Evolutionary conservation across 148 eudicot genomes (phyloP).

Genomic region (Vaccinium vitisidaea): DNA sequence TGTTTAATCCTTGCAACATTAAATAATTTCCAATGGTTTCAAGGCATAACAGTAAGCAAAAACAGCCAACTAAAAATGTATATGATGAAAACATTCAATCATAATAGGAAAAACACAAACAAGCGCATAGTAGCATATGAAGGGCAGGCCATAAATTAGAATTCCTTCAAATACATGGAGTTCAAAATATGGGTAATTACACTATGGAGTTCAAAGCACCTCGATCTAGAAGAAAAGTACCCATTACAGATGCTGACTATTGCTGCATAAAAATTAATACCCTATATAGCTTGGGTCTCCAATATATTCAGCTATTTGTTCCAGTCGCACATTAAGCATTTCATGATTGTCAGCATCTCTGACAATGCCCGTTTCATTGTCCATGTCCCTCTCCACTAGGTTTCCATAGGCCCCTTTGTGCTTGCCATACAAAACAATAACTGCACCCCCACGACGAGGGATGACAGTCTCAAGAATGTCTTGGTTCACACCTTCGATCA

Average conservation of each 20-base stretch:
- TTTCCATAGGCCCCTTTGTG: slow-evolving; percentile 86
- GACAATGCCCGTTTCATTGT: slow-evolving; percentile 66
- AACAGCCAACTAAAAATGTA: not conserved
- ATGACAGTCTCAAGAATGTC: slow-evolving; percentile 74
- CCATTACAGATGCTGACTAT: not conserved
- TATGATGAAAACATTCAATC: not conserved
- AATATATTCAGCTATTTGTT: slow-evolving; percentile 79
- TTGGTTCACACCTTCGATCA: slow-evolving; percentile 81
- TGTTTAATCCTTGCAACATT: not conserved
- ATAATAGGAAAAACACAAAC: not conserved
- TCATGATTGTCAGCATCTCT: slow-evolving; percentile 75
- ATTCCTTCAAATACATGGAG: not conserved
- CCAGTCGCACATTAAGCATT: slow-evolving; percentile 66
- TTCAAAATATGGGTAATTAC: not conserved
- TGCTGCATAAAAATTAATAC: slow-evolving; percentile 42
- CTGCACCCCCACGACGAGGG: slow-evolving; percentile 81
- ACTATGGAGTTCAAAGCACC: slow-evolving; percentile 10
- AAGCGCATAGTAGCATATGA: not conserved
- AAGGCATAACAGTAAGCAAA: not conserved
- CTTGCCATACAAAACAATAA: slow-evolving; percentile 68
- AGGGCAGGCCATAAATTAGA: not conserved
- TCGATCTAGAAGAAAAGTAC: not conserved
- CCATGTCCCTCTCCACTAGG: slow-evolving; percentile 64
- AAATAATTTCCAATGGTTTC: not conserved
- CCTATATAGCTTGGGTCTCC: slow-evolving; percentile 84